These are phyloP conservation scores for Alopecurus myosuroides DNA, from an alignment of 176 grass and related monocot genomes.

Conservation along the genomic window DNA sequence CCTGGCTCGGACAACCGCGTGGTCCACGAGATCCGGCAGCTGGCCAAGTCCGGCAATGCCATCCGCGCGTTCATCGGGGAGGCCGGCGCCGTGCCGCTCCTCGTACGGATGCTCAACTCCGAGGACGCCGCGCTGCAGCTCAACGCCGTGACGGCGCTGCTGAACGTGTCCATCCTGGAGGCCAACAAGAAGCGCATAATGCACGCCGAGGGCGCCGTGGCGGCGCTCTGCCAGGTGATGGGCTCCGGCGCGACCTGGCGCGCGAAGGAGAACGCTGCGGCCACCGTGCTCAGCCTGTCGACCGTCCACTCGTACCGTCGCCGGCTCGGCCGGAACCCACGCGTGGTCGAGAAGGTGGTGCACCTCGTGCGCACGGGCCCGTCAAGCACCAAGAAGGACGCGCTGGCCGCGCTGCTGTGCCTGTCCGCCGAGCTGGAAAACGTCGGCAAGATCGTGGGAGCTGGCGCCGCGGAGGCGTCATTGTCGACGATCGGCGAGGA, in stretches of 20 bases:
- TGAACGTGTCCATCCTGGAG: constrained; percentile 87
- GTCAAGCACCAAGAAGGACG: constrained; percentile 68
- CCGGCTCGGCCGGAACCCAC: constrained; percentile 58
- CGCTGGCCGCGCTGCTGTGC: constrained; percentile 63
- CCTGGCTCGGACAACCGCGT: constrained; percentile 51
- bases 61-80: constrained; percentile 78
- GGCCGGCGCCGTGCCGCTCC: constrained; percentile 62
- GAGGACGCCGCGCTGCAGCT: constrained; percentile 60
- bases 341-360: constrained; percentile 46
- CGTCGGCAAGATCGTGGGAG: constrained; percentile 46
- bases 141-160: constrained; percentile 75
- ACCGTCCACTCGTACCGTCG: constrained; percentile 68
- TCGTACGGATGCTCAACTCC: constrained; percentile 69
- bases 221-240: constrained; percentile 63
- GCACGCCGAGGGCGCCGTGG: constrained; percentile 68
- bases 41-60: constrained; percentile 63
- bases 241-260: constrained; percentile 52
- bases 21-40: constrained; percentile 83
- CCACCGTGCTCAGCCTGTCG: constrained; percentile 64
- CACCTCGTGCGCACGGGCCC: constrained; percentile 48
- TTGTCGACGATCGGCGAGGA: constrained; percentile 31
- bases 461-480: constrained; percentile 45
- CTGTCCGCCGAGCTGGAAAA: constrained; percentile 81
- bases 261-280: constrained; percentile 88
- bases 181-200: constrained; percentile 91